Evolutionary conservation across 2,329 filamentous ascomycete species (phyloP).

Genomic region (Simplicillium aogashimaense): DNA sequence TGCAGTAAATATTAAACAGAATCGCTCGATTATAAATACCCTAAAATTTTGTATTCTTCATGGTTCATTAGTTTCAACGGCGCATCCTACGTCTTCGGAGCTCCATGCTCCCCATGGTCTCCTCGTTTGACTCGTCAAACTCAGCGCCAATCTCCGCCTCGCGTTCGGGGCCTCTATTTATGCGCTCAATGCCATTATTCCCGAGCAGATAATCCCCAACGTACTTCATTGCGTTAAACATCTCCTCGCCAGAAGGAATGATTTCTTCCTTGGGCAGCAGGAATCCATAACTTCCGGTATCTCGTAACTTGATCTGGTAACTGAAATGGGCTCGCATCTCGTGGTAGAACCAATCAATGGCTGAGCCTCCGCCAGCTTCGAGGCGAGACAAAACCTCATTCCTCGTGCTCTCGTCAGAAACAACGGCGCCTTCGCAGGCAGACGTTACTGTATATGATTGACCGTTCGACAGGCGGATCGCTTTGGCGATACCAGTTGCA

Average conservation of each 20-base stretch:
- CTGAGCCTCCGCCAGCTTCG: slow-evolving; percentile 72
- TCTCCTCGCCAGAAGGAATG: slow-evolving; percentile 79
- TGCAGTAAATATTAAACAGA: no score
- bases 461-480: slow-evolving; percentile 70
- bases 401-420: slow-evolving; percentile 12
- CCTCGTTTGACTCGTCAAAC: background rate
- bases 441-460: slow-evolving; percentile 70
- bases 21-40: no score
- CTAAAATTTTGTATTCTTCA: no score
- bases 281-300: slow-evolving; percentile 92
- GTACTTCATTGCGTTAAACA: slow-evolving; percentile 73
- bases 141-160: slow-evolving; percentile 2
- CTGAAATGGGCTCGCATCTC: slow-evolving; percentile 73
- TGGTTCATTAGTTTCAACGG: no score
- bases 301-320: slow-evolving; percentile 89
- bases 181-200: slow-evolving; percentile 54
- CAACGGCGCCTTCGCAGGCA: slow-evolving; percentile 73
- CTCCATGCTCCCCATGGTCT: background rate
- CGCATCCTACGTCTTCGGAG: no score
- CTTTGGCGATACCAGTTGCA: slow-evolving; percentile 77
- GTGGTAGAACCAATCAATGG: slow-evolving; percentile 93
- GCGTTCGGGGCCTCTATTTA: slow-evolving; percentile 11
- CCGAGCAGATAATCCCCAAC: slow-evolving; percentile 71
- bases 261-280: slow-evolving; percentile 80
- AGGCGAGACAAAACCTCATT: slow-evolving; percentile 33